A percentile compares a stretch with the other conserved stretches of the same genome.
phyloP scores from a whole-genome alignment of 2,329 filamentous ascomycete species.

The Penicillium sclerotigenum region DNA sequence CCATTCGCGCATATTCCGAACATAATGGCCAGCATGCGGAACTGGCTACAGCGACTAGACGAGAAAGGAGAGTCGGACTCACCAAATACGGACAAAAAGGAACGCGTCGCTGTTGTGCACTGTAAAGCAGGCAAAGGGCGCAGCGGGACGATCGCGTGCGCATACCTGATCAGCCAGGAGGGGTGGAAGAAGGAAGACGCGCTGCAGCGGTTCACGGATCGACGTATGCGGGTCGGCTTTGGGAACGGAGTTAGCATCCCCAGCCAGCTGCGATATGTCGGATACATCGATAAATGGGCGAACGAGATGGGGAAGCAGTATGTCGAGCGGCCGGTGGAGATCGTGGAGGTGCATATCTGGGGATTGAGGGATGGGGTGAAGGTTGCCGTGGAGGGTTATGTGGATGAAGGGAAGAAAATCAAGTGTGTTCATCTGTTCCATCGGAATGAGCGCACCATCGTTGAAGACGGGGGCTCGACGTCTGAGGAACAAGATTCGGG shows the following conservation, averaged over 20 bases:
- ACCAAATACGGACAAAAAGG: conserved; percentile 31
- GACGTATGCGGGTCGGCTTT: conserved; percentile 85
- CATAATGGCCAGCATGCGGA: conserved; percentile 88
- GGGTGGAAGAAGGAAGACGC: conserved; percentile 65
- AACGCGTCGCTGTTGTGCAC: conserved; percentile 82
- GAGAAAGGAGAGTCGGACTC: conserved; percentile 17
- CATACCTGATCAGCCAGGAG: conserved; percentile 86
- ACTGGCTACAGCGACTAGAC: conserved; percentile 64
- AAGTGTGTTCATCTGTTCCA: conserved; percentile 77
- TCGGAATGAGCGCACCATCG: conserved; percentile 61
- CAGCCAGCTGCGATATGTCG: conserved; percentile 82
- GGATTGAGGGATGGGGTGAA: conserved; percentile 84
- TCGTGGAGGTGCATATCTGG: conserved; percentile 87
- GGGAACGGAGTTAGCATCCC: conserved; percentile 89
- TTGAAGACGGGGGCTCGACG: conserved; percentile 48
- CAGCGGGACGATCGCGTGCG: conserved; percentile 82
- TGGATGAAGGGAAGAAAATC: conserved; percentile 85
- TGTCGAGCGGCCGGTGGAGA: conserved; percentile 75
- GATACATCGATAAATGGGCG: conserved; percentile 86
- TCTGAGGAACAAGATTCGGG: conserved; percentile 47
- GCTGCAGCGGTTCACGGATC: conserved; percentile 67
- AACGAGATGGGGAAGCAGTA: conserved; percentile 70
- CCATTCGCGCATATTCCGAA: conserved; percentile 84
- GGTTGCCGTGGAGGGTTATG: conserved; percentile 77
- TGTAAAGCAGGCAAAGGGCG: conserved; percentile 97